Percentiles rank a stretch among this genome's conserved stretches.
Evolutionary conservation across 2,329 filamentous ascomycete genomes (phyloP).

Genomic region (Mycosphaerelloides madeirae): DNA sequence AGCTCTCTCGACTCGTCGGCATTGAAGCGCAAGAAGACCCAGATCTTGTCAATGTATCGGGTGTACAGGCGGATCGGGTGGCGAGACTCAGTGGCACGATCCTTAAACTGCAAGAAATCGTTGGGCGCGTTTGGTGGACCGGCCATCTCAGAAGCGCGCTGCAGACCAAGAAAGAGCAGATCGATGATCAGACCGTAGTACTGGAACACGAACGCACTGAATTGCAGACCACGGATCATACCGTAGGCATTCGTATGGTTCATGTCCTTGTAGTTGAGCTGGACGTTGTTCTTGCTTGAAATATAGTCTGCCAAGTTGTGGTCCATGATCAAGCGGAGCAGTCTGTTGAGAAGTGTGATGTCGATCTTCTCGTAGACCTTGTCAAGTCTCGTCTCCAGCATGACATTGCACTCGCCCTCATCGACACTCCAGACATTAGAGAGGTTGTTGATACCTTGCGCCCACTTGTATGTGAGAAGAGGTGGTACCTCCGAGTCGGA

Average conservation of each 20-base stretch:
- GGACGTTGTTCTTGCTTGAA: conserved; percentile 98
- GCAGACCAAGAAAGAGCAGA: conserved; percentile 81
- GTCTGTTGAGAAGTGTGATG: conserved; percentile 86
- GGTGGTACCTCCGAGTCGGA: conserved; percentile 97
- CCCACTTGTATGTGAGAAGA: conserved; percentile 95
- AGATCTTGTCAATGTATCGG: conserved; percentile 95
- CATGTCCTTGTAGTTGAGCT: conserved; percentile 99
- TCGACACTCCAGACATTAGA: conserved; percentile 91
- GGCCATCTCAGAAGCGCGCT: conserved; percentile 96
- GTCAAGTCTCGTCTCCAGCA: conserved; percentile 97
- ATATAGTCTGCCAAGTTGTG: conserved; percentile 99
- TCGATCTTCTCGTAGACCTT: conserved; percentile 99
- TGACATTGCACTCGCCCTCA: conserved; percentile 94
- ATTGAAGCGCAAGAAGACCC: conserved; percentile 92
- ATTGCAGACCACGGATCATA: conserved; percentile 95
- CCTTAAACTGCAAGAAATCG: conserved; percentile 95
- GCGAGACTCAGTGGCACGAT: conserved; percentile 82
- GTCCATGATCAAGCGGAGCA: conserved; percentile 95
- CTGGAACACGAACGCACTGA: conserved; percentile 98
- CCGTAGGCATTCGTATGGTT: conserved; percentile 99
- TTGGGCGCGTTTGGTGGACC: conserved; percentile 91
- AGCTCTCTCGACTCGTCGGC: conserved; percentile 93
- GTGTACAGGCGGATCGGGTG: conserved; percentile 98
- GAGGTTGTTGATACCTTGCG: conserved; percentile 97
- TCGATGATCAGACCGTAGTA: conserved; percentile 97